Base-by-base conservation (phyloP, 371 early-diverging fungal genomes). In the Apophysomyces elegans region DNA sequence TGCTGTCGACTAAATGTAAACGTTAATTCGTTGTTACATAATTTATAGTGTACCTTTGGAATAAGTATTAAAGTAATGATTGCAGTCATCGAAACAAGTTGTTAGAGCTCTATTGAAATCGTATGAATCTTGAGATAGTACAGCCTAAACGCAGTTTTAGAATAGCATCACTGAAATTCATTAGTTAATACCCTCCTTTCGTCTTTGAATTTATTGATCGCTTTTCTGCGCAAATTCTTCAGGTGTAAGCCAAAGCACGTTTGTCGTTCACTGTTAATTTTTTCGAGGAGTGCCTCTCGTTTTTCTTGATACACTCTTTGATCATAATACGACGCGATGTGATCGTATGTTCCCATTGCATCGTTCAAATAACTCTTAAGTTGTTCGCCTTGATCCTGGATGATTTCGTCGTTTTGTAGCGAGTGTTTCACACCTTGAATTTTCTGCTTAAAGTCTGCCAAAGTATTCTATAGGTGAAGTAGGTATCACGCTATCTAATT, bases 251-350 rank as follows among this genome's bases (percentile, higher is more conserved):
- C 76, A 71, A 89, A 96, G 56, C 86, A 86, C 4, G 91, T 86
- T 57, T 91, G 87, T 46, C 96, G 83, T 61, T 88, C 87, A 4
- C 90, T 84, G 64, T 92, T 86, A 69, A 96, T 84, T 66, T 91
- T 91, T 57, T 74, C 79, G 58, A 89, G 67, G 79, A 96, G 88
- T 9, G 95, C 97, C 0, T 47, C 47, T 36, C 96, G 90, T 82
- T 96, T 96, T 64, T 88, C 89, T 62, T 88, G 73, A 76, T 95
- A 99, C 18, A 97, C 97, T 1, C 83, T 90, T n/a, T 86, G 70
- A 66, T 95, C 90, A 71, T 99, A 99, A 56, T 98, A 87, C 8
- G 91, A 89, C 0, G 96, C 99, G 59, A 91, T 92, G 66, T 86
- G 88, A 71, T 97, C 97, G 73, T 97, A 98, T 2, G 83, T 74